Evolutionary conservation across 1,284 basidiomycete genomes (phyloP), one percentile per base, ranked within the genome.

Genomic region (Cystobasidium slooffiae): DNA sequence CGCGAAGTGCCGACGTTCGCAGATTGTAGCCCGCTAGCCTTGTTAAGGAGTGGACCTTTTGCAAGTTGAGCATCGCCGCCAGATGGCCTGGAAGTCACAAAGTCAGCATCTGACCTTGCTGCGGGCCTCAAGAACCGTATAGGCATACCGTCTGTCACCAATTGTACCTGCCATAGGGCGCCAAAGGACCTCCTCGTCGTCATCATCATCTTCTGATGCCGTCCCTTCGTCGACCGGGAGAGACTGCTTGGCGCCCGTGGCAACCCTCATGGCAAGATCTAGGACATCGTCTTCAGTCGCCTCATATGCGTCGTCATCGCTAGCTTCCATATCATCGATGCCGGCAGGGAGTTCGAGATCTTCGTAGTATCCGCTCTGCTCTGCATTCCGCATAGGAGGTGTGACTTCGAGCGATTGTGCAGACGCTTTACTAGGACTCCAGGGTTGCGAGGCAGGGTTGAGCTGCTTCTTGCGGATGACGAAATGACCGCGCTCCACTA

Each of bases 221-320:
- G 9, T 9, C 7, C 43, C 20, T 6, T 31, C 46, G 6, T 58
- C 53, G 10, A 12, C 55, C 6, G 39, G 12, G 9, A 44, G 52
- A 22, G 20, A 16, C 2, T 51, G 59, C 14, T 59, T 72, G 14
- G 63, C 62, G 9, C 63, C 62, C 20, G 62, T 70, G 18, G 84
- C 87, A 67, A 88, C 84, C 39, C 89, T 83, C 84, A 95, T 92
- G 1, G 91, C 92, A 43, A 90, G 87, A 53, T 88, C 86, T 61
- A 95, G 87, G 0, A 90, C 88, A 80, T 94, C 93, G 76, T 94
- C 91, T 63, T 92, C 91, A 3, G 90, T 91, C 64, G 86, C 86
- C 14, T 90, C 89, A 1, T 78, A 80, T 16, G 86, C 84, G 62
- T 31, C 31, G 31, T 78, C 74, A 47, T 51, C 37, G 64, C 58